A percentile compares a stretch with the other conserved stretches of the same genome.
These are phyloP conservation scores for Pezizomycotina sp. DNA, from an alignment of 2,329 filamentous ascomycete species.

Conservation along the genomic window DNA sequence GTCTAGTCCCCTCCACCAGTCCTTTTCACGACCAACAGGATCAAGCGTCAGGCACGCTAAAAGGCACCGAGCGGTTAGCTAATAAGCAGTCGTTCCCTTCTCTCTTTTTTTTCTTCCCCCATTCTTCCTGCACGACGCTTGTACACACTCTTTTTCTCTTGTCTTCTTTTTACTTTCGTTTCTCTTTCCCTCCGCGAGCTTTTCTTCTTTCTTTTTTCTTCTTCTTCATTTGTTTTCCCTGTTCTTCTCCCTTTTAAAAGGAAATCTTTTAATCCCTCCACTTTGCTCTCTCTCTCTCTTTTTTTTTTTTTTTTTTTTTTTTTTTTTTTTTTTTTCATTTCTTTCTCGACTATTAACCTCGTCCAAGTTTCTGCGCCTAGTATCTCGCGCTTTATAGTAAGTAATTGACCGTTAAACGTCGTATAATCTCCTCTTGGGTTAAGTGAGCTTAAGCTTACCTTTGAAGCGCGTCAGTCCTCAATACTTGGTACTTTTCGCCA, in stretches of 20 bases:
- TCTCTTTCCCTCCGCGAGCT: conserved; percentile 3
- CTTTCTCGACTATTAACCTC: conserved; percentile 4
- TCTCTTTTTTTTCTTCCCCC: conserved; percentile 1
- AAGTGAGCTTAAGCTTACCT: conserved; percentile 1
- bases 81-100: conserved; percentile 29
- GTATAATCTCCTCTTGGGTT: not conserved
- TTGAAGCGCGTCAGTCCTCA: conserved; percentile 5
- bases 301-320: conserved; percentile 30
- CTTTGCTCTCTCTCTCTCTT: conserved; percentile 46
- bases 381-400: conserved; percentile 6
- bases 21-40: not conserved
- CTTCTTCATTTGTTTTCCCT: conserved; percentile 27
- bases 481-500: conserved; percentile 16
- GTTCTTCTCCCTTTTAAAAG: not conserved
- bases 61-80: too few relatives aligned
- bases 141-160: not conserved
- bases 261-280: conserved; percentile 33
- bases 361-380: conserved; percentile 3
- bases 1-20: not conserved
- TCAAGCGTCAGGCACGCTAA: too few relatives aligned
- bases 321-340: conserved; percentile 7
- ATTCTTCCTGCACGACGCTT: not conserved
- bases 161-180: not conserved
- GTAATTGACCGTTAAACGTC: not conserved
- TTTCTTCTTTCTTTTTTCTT: conserved; percentile 30